Base-by-base conservation (phyloP, 345 rosid genomes). In the Rhizophora mangle region DNA sequence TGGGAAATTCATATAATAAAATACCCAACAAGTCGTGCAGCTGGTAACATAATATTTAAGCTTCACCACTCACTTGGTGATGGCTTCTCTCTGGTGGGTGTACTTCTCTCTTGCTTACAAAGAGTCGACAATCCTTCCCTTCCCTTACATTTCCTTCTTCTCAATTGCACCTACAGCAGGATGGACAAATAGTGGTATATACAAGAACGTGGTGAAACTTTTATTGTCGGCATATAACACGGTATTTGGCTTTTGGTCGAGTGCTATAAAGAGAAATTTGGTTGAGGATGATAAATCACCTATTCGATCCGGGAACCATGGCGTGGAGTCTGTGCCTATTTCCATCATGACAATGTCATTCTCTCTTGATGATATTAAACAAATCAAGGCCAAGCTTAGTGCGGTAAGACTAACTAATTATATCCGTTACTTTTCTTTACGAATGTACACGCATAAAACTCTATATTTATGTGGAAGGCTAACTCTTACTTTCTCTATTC, bases 41-140 rank as follows among this genome's bases (percentile, higher is more conserved):
- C 83, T 9, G 85, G 81, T 11, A 76, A 21, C 60, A 0, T 70
- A 0, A 67, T 85, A 0, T 85, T 87, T 76, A 87, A 85, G 80
- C 79, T 87, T 26, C 91, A 87, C 64, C 91, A 87, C 43, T 70
- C 88, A 0, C 87, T 87, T 16, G 88, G 88, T 0, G 91, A 87
- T 39, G 88, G 91, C 18, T 83, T 64, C 24, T 80, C 82, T 70
- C 67, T 87, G 20, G 80, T 87, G 84, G 83, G 83, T 13, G 83
- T 83, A 51, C 84, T 87, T 21, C 78, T 87, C 53, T 87, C 88
- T 58, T 81, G 85, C 53, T n/a, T n/a, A n/a, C n/a, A n/a, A 65
- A 74, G 88, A 63, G 88, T 85, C 18, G 87, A 87, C 18, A 29
- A 79, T 10, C 87, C 87, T 70, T 69, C 80, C 31, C 74, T 82